These are phyloP conservation scores for Potentilla sterilis DNA, from an alignment of 306 rosid species.

Conservation along the genomic window DNA sequence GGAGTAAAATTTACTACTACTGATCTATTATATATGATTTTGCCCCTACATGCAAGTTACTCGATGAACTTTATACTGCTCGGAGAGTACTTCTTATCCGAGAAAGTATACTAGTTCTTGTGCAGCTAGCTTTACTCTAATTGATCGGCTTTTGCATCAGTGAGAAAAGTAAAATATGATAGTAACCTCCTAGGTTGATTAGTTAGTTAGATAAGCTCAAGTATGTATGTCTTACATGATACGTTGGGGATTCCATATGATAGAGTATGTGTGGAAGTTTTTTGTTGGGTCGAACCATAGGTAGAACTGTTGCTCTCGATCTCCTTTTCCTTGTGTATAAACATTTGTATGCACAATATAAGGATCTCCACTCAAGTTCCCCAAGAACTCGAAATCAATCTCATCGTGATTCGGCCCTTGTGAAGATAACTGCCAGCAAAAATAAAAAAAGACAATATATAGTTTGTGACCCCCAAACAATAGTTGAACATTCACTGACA, in stretches of 20 bases:
- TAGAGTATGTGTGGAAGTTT: conserved; percentile 31
- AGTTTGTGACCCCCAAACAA: neutral
- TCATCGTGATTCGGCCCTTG: conserved; percentile 34
- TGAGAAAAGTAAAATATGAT: neutral
- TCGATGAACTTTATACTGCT: neutral
- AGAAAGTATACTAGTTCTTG: neutral
- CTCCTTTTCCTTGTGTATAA: conserved; percentile 31
- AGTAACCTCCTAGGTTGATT: neutral
- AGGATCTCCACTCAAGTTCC: conserved; percentile 35
- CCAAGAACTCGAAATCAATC: conserved; percentile 41
- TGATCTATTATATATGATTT: too few species aligned
- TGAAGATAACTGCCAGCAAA: conserved; percentile 36
- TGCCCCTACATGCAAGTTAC: too few species aligned
- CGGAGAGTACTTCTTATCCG: neutral
- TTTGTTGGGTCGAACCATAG: conserved; percentile 42
- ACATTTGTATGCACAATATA: conserved; percentile 37
- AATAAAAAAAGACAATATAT: neutral
- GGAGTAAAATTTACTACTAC: too few species aligned
- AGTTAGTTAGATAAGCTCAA: neutral
- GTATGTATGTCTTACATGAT: conserved; percentile 24
- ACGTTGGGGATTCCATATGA: conserved; percentile 27
- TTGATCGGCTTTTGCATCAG: neutral
- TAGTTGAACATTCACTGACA: neutral
- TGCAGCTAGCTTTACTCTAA: neutral
- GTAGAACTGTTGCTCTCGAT: conserved; percentile 39